phyloP scores from a whole-genome alignment of 345 rosid genomes.

The Dimocarpus longan region DNA sequence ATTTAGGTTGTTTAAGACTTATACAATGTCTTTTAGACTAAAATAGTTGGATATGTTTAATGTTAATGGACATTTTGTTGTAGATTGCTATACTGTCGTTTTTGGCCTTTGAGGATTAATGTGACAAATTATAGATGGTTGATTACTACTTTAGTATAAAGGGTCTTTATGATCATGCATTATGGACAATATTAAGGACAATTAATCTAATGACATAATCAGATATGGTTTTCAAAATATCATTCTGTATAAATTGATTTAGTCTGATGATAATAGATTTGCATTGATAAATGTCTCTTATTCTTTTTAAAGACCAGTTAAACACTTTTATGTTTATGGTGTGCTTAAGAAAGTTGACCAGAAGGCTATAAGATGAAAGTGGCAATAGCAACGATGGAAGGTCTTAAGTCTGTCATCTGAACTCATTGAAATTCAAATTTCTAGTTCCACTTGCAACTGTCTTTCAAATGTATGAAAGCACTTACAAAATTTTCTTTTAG shows the following conservation, averaged over 20 bases:
- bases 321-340: neutral
- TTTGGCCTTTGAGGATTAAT: neutral
- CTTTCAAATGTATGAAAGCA: neutral
- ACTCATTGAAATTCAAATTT: neutral
- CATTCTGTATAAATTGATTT: neutral
- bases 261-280: neutral
- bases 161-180: neutral
- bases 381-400: neutral
- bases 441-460: neutral
- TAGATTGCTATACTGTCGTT: neutral
- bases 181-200: neutral
- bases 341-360: neutral
- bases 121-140: neutral
- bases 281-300: neutral
- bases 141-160: neutral
- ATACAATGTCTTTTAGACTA: neutral
- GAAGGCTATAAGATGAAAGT: neutral
- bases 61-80: neutral
- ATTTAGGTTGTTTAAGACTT: neutral
- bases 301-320: neutral
- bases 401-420: neutral
- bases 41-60: neutral
- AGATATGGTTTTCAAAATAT: neutral
- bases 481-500: conserved; percentile 37
- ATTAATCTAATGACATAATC: conserved; percentile 2